Evolutionary conservation across 352 stramenopile genomes (phyloP), one percentile per base, ranked within the genome.

Genomic region (Globisporangium viniferum): DNA sequence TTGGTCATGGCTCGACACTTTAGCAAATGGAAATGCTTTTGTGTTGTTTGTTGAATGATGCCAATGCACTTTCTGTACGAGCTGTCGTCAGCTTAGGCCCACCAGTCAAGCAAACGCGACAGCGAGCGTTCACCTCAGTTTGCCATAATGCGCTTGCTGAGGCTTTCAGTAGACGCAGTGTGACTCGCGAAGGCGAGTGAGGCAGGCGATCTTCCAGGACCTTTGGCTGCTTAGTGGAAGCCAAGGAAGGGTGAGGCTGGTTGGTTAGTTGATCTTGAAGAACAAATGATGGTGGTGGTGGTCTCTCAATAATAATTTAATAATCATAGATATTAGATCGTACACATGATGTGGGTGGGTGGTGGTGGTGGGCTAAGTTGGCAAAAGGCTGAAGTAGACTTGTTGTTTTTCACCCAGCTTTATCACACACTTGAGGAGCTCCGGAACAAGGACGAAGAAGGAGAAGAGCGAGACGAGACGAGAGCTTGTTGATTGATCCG

Each of bases 361-460:
- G 33, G 14, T 31, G 35, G 22, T 22, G 12, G 35, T 51, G 58
- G 27, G 36, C 12, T 63, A 49, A 49, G 57, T 54, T 44, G 36
- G 36, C 36, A 63, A 63, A 63, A 63, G 58, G 58, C 58, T 63
- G 60, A 20, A 46, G 39, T n/a, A 59, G 60, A 59, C 60, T 29
- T 66, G 60, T 49, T 66, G 60, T 49, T 66, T 66, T 66, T 58
- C 41, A 57, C 46, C 44, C 60, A 66, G 60, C 60, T 66, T 49
- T 66, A 66, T 66, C 31, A 66, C 44, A 56, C 29, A 49, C 60
- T 46, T 20, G 60, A 66, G 60, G 49, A n/a, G 33, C 36, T 15
- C 56, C 14, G 18, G 41, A 49, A 49, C 15, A n/a, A 15, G n/a
- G n/a, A 62, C 9, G 36, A 36, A 46, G 31, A 49, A 18, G 39